Evolutionary conservation across 306 rosid species (phyloP), one percentile per base, ranked within the genome.

Genomic region (Quercus ilex): DNA sequence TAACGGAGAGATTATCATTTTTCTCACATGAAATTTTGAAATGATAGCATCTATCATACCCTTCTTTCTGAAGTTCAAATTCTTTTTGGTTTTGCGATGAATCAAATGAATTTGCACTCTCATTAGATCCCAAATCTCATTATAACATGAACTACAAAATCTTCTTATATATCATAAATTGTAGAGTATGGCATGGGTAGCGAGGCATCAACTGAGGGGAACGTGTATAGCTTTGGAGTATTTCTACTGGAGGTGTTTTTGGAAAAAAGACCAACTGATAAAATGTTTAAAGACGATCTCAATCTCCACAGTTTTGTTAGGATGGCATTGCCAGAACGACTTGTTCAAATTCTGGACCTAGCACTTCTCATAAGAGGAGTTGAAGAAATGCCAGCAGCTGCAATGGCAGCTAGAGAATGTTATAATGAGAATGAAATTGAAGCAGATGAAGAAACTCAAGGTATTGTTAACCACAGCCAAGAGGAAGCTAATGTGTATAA

Each of bases 191-290:
- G 83, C 63, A 55, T 73, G 73, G 75, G 83, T 18, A 64, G 52
- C 5, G 15, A 55, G 41, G 79, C 78, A 46, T 88, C 87, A 57
- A 67, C 0, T 6, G 21, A 4, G 5, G 88, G 86, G 20, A 86
- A 83, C 11, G 67, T 77, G 3, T 86, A 82, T 10, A 82, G 85
- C 63, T 84, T 23, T 46, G 90, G 90, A 30, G 84, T 82, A 23
- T 82, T 82, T 55, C 62, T 86, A 46, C 1, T 83, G 21, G 79
- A 82, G 59, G 60, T 88, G n/a, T 55, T 79, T n/a, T 28, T 83
- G 0, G 80, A 79, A 55, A 79, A 51, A 33, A 79, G 82, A 55
- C 91, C 87, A 1, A 80, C 73, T 0, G 74, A 88, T 6, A 78
- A 83, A 62, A 75, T 80, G 67, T 87, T 85, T 46, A 31, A 51